phyloP scores from a whole-genome alignment of 192 early-diverging fungal species.

The Pecoramyces ruminantium region DNA sequence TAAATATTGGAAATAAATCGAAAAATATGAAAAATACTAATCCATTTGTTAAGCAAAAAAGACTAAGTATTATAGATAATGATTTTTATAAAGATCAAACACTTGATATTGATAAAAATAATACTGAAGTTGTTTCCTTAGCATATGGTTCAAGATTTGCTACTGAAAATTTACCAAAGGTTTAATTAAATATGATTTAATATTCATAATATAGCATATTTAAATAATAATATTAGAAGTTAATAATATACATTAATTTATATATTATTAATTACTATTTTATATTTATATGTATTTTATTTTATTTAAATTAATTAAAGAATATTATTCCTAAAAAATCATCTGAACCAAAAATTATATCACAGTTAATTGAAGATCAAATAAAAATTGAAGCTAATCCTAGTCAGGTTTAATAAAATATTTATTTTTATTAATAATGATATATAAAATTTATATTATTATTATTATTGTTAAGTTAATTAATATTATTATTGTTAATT shows the following conservation, averaged over 20 bases:
- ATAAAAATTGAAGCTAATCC: constrained; percentile 64
- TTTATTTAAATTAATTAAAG: neutral
- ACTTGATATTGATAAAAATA: neutral
- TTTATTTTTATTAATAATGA: too few relatives aligned
- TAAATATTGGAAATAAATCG: too few relatives aligned
- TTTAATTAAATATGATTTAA: too few relatives aligned
- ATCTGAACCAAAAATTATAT: constrained; percentile 30
- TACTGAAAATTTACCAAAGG: constrained; percentile 20
- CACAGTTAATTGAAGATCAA: constrained; percentile 60
- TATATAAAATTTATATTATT: too few relatives aligned
- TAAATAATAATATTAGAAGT: too few relatives aligned
- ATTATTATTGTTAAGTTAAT: too few relatives aligned
- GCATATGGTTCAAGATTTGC: constrained; percentile 26
- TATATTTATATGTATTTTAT: too few relatives aligned
- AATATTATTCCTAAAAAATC: constrained; percentile 11
- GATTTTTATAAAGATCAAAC: neutral
- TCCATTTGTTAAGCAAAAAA: neutral
- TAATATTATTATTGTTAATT: constrained; percentile 60
- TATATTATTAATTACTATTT: too few relatives aligned
- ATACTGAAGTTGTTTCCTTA: constrained; percentile 1
- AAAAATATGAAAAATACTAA: too few relatives aligned
- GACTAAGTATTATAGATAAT: neutral
- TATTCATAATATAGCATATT: too few relatives aligned
- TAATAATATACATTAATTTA: too few relatives aligned
- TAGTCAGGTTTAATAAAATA: constrained; percentile 49